Evolutionary conservation across 2,329 filamentous ascomycete species (phyloP).

Genomic region (Ilyonectria robusta): DNA sequence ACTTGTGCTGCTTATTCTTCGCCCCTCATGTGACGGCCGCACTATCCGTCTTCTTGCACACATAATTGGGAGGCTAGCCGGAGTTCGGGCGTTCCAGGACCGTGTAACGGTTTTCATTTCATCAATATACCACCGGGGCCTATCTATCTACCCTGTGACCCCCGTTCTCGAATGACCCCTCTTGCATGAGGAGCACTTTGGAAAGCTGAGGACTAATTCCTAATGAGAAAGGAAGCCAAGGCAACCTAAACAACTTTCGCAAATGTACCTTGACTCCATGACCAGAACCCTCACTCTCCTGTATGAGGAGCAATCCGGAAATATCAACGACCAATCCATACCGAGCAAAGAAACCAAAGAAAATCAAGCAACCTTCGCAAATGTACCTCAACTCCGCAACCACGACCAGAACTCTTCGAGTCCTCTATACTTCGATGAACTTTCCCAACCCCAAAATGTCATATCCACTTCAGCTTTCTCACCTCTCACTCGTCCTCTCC

Average conservation of each 20-base stretch:
- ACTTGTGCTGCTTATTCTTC: background rate
- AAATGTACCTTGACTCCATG: constrained; percentile 8
- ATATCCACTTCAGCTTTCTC: background rate
- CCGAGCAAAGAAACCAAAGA: background rate
- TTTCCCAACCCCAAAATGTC: background rate
- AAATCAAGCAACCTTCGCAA: background rate
- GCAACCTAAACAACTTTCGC: background rate
- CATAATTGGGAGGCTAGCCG: constrained; percentile 23
- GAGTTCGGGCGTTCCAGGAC: constrained; percentile 25
- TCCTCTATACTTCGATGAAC: background rate
- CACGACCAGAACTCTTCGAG: background rate
- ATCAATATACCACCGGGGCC: constrained; percentile 15
- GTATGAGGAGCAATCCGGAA: background rate
- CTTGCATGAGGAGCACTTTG: background rate
- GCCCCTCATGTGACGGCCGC: background rate
- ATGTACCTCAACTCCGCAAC: constrained; percentile 1
- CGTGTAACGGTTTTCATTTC: constrained; percentile 9
- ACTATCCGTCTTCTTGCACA: constrained; percentile 16
- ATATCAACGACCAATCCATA: background rate
- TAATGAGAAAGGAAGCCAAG: background rate
- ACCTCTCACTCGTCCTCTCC: background rate
- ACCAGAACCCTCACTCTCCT: background rate
- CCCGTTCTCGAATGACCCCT: background rate
- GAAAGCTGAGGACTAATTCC: background rate
- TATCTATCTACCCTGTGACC: background rate